A percentile compares a stretch with the other conserved stretches of the same genome.
Conservation (phyloP, 345 rosid genomes). For the Corymbia maculata region DNA sequence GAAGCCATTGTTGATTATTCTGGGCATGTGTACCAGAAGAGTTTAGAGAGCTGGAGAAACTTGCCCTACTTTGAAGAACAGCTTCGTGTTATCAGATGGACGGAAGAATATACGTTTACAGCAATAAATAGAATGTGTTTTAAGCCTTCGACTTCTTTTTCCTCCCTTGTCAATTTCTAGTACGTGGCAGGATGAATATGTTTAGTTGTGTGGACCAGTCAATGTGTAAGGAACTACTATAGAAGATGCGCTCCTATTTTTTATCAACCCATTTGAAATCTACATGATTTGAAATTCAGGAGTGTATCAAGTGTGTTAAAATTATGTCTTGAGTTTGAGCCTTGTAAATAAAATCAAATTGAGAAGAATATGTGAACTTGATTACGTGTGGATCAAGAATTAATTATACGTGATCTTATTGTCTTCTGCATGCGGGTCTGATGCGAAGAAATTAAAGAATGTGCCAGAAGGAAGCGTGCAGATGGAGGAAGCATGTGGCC, state of each 20-base stretch:
- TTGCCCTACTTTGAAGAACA: not conserved
- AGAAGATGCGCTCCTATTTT: not conserved
- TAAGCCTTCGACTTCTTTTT: not conserved
- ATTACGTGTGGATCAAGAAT: too few species aligned
- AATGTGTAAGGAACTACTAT: not conserved
- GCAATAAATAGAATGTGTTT: not conserved
- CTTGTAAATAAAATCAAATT: too few species aligned
- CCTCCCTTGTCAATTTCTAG: not conserved
- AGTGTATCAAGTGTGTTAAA: not conserved
- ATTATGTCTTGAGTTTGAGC: too few species aligned
- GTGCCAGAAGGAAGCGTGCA: too few species aligned
- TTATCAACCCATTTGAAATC: not conserved
- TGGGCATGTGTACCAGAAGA: not conserved
- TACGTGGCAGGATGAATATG: not conserved
- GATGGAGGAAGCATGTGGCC: too few species aligned
- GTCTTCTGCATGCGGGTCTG: too few species aligned
- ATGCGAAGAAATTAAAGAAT: too few species aligned
- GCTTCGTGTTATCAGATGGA: not conserved
- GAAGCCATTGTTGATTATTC: not conserved
- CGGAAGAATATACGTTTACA: too few species aligned
- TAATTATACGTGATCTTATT: too few species aligned
- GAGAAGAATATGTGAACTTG: too few species aligned
- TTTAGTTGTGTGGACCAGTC: too few species aligned
- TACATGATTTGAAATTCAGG: accelerated
- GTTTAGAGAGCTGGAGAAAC: not conserved